Evolutionary conservation across 495 filamentous ascomycete genomes (phyloP).

Genomic region (Chaetomium fimeti): DNA sequence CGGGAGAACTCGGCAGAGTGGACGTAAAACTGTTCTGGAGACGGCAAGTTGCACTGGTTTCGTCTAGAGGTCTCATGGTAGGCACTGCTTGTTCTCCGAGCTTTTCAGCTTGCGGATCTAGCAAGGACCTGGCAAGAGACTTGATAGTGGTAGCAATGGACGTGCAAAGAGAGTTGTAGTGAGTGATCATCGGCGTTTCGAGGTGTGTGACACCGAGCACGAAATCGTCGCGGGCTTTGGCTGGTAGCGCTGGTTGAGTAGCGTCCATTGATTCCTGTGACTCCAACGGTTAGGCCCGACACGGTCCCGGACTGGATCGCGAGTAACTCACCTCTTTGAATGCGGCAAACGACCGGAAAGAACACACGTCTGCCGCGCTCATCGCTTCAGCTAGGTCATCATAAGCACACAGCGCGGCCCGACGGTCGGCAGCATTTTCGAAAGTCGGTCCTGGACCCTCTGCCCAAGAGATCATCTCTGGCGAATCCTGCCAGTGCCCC

Average conservation of each 20-base stretch:
- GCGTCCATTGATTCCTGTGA: slow-evolving; percentile 57
- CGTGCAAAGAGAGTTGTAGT: slow-evolving; percentile 29
- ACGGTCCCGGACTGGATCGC: slow-evolving; percentile 10
- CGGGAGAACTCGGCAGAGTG: slow-evolving; percentile 21
- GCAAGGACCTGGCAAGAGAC: slow-evolving; percentile 36
- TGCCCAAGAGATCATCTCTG: slow-evolving; percentile 36
- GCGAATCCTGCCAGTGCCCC: slow-evolving; percentile 43
- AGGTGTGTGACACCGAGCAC: slow-evolving; percentile 61
- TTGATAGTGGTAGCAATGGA: slow-evolving; percentile 37
- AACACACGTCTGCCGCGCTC: slow-evolving; percentile 54
- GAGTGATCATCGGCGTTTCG: slow-evolving; percentile 43
- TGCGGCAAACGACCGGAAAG: slow-evolving; percentile 40
- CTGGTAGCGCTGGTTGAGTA: slow-evolving; percentile 56
- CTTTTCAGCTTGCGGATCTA: slow-evolving; percentile 25
- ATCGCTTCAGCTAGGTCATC: slow-evolving; percentile 40
- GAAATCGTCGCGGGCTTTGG: slow-evolving; percentile 62
- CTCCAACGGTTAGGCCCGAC: slow-evolving; percentile 15
- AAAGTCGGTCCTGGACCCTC: slow-evolving; percentile 29
- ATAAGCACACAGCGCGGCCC: slow-evolving; percentile 36
- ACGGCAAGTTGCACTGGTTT: slow-evolving; percentile 29
- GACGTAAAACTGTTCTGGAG: slow-evolving; percentile 34
- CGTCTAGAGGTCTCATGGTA: slow-evolving; percentile 29
- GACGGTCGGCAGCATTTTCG: slow-evolving; percentile 18
- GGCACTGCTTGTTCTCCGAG: neutral
- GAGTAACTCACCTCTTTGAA: slow-evolving; percentile 40